Evolutionary conservation across 208 protist species (phyloP).

Genomic region (Porcisia deanei): DNA sequence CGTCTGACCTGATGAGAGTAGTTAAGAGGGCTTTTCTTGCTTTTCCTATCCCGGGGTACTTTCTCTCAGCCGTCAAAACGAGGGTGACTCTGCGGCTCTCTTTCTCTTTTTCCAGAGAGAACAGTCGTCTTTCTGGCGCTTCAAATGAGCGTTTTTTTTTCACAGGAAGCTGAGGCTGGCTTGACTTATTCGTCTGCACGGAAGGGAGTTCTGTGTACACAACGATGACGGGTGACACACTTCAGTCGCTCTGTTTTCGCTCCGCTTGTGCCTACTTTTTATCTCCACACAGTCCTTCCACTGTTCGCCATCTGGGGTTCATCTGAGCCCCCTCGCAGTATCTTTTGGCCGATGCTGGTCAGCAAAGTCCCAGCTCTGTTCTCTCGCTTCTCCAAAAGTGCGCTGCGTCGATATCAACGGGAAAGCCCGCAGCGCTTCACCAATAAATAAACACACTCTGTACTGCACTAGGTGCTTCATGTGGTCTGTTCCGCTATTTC

Average conservation of each 20-base stretch:
- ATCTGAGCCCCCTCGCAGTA: neutral
- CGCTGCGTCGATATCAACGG: neutral
- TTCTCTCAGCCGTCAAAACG: neutral
- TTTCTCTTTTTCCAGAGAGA: neutral
- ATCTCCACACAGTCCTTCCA: neutral
- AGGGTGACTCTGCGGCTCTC: neutral
- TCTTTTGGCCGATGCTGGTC: neutral
- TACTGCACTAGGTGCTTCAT: neutral
- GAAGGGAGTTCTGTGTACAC: neutral
- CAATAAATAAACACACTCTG: neutral
- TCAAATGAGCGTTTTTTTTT: neutral
- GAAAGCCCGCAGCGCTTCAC: neutral
- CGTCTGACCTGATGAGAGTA: slow-evolving; percentile 54
- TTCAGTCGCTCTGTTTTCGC: neutral
- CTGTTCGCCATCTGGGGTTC: neutral
- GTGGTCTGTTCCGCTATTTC: neutral
- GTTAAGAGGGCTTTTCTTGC: neutral
- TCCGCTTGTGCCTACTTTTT: neutral
- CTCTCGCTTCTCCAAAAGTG: neutral
- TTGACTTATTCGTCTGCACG: neutral
- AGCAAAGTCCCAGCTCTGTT: neutral
- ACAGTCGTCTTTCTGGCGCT: neutral
- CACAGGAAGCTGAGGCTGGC: neutral
- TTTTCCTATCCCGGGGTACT: neutral
- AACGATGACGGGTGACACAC: neutral